Percentiles rank a stretch among this genome's conserved stretches.
Evolutionary conservation across 805 yeast species (phyloP).

Genomic region (Hanseniaspora pseudoguilliermondii): DNA sequence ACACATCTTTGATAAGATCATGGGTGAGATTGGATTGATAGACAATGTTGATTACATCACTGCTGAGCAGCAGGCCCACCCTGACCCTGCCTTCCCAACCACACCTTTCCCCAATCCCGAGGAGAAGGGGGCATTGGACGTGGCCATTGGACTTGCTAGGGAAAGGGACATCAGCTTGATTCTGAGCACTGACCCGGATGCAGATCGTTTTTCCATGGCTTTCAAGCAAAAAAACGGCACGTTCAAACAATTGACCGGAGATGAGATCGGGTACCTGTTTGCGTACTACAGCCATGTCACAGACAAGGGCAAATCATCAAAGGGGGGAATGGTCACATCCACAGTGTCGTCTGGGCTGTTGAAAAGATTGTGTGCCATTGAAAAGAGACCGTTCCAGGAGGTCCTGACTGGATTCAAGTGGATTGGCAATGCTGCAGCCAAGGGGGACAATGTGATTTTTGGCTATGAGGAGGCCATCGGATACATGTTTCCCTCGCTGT

Average conservation of each 20-base stretch:
- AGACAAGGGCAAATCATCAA: slow-evolving; percentile 29
- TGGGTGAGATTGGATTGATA: slow-evolving; percentile 27
- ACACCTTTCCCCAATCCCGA: slow-evolving; percentile 92
- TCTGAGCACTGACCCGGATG: slow-evolving; percentile 92
- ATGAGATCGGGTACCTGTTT: slow-evolving; percentile 77
- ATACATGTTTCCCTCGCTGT: slow-evolving; percentile 66
- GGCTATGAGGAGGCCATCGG: slow-evolving; percentile 96
- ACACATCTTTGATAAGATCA: slow-evolving; percentile 37
- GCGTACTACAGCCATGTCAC: slow-evolving; percentile 43
- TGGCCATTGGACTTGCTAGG: slow-evolving; percentile 50
- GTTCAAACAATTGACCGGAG: slow-evolving; percentile 70
- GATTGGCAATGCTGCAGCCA: slow-evolving; percentile 74
- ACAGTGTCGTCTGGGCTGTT: slow-evolving; percentile 87
- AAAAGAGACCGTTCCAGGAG: slow-evolving; percentile 55
- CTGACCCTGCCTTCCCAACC: slow-evolving; percentile 79
- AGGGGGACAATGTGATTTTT: slow-evolving; percentile 49
- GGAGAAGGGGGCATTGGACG: slow-evolving; percentile 76
- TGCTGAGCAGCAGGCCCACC: slow-evolving; percentile 55
- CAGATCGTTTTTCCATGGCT: slow-evolving; percentile 73
- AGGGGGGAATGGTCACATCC: slow-evolving; percentile 51
- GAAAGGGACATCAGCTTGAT: slow-evolving; percentile 39
- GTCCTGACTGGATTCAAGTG: slow-evolving; percentile 95
- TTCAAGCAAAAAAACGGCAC: slow-evolving; percentile 31
- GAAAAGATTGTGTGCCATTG: slow-evolving; percentile 47
- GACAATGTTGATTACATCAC: slow-evolving; percentile 27